Base-by-base conservation (phyloP, 1,284 basidiomycete genomes). In the Leccinum colubrinum region DNA sequence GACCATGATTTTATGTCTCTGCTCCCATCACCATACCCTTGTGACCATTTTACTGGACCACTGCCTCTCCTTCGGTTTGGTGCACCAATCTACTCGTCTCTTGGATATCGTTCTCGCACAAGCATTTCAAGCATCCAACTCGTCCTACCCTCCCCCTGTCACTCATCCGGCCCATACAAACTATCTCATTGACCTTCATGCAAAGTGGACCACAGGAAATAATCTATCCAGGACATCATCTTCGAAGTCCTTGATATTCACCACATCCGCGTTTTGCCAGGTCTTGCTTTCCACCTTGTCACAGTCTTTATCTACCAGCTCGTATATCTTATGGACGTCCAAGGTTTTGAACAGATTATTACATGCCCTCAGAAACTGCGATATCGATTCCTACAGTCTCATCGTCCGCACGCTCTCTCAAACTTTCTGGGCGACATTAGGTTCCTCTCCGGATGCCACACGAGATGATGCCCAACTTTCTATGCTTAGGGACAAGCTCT, bases 31-130 rank as follows among this genome's bases (percentile, higher is more conserved):
- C 64, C 77, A 81, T 30, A 80, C 80, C 9, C 76, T 87, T 12
- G 67, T 84, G 30, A 75, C 68, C 17, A 70, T 77, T 46, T 75
- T 88, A 1, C 77, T 87, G 0, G 81, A 85, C 37, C 71, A 82
- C 11, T 76, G 79, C 53, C 68, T 84, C 22, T 67, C 74, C 15
- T 76, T 79, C 59, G 65, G 71, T 46, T 74, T 86, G 9, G 59
- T 70, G 6, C 66, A 74, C 11, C 80, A 86, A 67, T 79, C 83
- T n/a, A 69, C 72, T 9, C 70, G 64, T 14, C 70, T 86, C 30
- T 76, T 86, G 39, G 70, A 68, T 56, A 73, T 84, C 30, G 62
- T 71, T n/a, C 66, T 75, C 43, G 70, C 78, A 3, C 71, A 80
- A 55, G 69, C 72, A 51, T 64, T 79, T n/a, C 30, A 64, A 17